These are phyloP conservation scores for Aspergillus novoparasiticus DNA, from an alignment of 2,329 filamentous ascomycete species.

Conservation along the genomic window DNA sequence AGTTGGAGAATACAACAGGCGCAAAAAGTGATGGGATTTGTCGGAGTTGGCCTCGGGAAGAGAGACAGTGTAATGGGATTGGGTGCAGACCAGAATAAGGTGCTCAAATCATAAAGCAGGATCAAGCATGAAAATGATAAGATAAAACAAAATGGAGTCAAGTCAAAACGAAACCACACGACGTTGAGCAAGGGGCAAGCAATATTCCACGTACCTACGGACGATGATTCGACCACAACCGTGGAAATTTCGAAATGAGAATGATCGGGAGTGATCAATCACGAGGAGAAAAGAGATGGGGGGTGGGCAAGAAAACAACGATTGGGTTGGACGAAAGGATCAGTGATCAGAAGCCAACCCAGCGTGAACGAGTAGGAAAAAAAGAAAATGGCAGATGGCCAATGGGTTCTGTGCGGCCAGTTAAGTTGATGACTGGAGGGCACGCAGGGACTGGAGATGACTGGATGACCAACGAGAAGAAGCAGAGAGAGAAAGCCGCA, in stretches of 20 bases:
- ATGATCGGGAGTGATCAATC: constrained; percentile 12
- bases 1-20: constrained; percentile 7
- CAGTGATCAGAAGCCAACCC: constrained; percentile 23
- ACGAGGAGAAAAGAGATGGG: constrained; percentile 18
- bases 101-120: constrained; percentile 11
- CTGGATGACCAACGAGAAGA: constrained; percentile 45
- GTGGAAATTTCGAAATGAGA: constrained; percentile 5
- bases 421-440: constrained; percentile 27
- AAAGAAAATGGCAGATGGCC: constrained; percentile 23
- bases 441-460: constrained; percentile 33
- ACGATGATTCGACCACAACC: constrained; percentile 10
- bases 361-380: constrained; percentile 24
- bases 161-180: constrained; percentile 1
- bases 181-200: constrained; percentile 5
- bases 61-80: constrained; percentile 22
- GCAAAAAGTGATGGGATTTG: constrained; percentile 6
- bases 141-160: constrained; percentile 6
- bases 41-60: not conserved
- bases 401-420: constrained; percentile 26
- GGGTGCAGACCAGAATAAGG: constrained; percentile 19
- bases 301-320: constrained; percentile 19
- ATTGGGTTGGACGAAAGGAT: constrained; percentile 25
- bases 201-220: constrained; percentile 11
- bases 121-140: constrained; percentile 2
- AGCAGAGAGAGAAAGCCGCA: constrained; percentile 41